These are phyloP conservation scores for Apiospora rasikravindrae DNA, from an alignment of 2,329 filamentous ascomycete species.

Conservation along the genomic window DNA sequence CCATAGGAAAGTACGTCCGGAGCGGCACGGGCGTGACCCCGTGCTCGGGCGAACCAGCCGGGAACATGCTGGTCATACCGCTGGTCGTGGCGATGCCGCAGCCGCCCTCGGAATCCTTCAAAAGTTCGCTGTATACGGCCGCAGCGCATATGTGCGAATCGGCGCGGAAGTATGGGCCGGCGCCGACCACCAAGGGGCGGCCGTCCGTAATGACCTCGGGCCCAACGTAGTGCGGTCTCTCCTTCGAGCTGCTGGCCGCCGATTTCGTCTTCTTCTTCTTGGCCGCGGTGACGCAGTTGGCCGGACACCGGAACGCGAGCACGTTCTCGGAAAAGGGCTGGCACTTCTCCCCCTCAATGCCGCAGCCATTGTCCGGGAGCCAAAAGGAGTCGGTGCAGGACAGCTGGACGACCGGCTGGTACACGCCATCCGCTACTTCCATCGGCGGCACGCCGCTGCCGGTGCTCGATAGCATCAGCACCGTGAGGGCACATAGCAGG, in stretches of 20 bases:
- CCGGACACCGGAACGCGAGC: slow-evolving; percentile 62
- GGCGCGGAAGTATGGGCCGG: slow-evolving; percentile 57
- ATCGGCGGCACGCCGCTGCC: slow-evolving; percentile 20
- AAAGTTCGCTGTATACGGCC: slow-evolving; percentile 72
- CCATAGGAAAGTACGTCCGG: slow-evolving; percentile 23
- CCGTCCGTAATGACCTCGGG: slow-evolving; percentile 49
- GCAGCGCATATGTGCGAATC: slow-evolving; percentile 77
- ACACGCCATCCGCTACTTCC: neutral
- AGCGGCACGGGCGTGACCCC: slow-evolving; percentile 20
- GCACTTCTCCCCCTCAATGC: slow-evolving; percentile 62
- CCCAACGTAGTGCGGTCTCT: slow-evolving; percentile 63
- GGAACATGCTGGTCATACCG: slow-evolving; percentile 64
- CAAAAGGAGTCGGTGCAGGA: slow-evolving; percentile 59
- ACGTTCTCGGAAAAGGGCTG: slow-evolving; percentile 58
- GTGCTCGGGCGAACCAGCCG: slow-evolving; percentile 1
- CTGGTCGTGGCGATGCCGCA: slow-evolving; percentile 70
- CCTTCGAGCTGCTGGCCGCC: slow-evolving; percentile 17
- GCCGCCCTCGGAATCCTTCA: slow-evolving; percentile 66
- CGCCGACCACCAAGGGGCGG: slow-evolving; percentile 51
- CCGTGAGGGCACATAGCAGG: slow-evolving; percentile 45
- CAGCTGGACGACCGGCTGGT: slow-evolving; percentile 38
- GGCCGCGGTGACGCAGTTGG: slow-evolving; percentile 54
- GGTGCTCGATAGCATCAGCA: slow-evolving; percentile 23
- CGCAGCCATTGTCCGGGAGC: slow-evolving; percentile 56
- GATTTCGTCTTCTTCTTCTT: slow-evolving; percentile 33